Base-by-base conservation (phyloP, 2,329 filamentous ascomycete genomes). In the Chaetothyriales sp. region DNA sequence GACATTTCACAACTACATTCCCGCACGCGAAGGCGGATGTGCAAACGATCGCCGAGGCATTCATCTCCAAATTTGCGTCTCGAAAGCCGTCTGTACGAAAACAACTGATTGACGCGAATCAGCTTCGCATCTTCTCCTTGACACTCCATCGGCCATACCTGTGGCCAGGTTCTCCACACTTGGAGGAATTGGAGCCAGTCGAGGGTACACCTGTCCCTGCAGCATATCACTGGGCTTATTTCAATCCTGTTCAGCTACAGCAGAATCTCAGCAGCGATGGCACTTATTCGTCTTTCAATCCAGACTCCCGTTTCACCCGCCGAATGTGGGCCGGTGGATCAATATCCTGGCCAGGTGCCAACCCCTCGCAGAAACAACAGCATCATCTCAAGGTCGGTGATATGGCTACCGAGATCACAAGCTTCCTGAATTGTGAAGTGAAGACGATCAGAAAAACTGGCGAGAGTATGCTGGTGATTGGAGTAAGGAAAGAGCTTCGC, bases 321-420 rank as follows among this genome's bases (percentile, higher is more conserved):
- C 70, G 80, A 10, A 83, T 83, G 80, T 83, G 80, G 80, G 80
- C 80, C 0, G 80, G 79, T 1, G 80, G 80, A 0, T 68, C 70
- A 51, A 76, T 83, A 64, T 61, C 63, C 12, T 81, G 78, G 77
- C 59, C 67, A 1, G 59, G 57, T 4, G 56, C 57, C 10, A 53
- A 55, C 46, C 55, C 55, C 2, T 44, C 45, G 18, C 9, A 19
- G 10, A 47, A 44, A n/a, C n/a, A 39, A 28, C 62, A 65, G 10
- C 70, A 72, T 56, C 55, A 62, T 18, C 61, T 82, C 52, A 66
- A 68, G 1, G 72, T 81, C 1, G 79, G 77, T 1, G 74, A 80
- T 54, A 63, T 69, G 18, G 75, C 75, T 1, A 71, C 69, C 36
- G 80, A 83, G 64, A 71, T 65, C 20, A 83, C 79, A 1, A 70